Conservation (phyloP, 179 eudicot genomes). For the Heliamphora pulchella region DNA sequence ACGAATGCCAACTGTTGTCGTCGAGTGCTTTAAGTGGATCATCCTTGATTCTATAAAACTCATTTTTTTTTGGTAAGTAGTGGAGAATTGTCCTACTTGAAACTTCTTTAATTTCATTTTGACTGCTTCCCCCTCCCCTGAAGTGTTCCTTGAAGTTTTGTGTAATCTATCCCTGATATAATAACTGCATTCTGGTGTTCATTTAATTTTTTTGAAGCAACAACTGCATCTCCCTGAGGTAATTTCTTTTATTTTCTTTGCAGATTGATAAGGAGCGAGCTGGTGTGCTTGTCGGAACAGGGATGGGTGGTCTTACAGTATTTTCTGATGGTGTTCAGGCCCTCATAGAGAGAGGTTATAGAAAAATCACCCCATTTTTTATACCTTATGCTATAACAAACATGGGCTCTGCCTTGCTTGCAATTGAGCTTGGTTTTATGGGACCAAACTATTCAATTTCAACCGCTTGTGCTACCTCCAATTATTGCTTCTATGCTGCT, state of each 20-base stretch:
- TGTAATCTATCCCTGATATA: neutral
- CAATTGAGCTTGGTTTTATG: conserved; percentile 84
- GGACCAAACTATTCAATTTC: conserved; percentile 90
- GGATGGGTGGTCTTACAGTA: conserved; percentile 82
- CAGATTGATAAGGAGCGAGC: conserved; percentile 77
- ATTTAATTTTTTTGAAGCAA: conserved; percentile 1
- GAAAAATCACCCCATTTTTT: conserved; percentile 80
- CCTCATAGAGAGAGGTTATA: conserved; percentile 66
- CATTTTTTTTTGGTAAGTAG: too few relatives aligned
- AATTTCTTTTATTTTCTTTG: conserved; percentile 10
- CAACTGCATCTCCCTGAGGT: neutral
- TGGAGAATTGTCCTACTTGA: conserved; percentile 4
- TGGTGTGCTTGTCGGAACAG: conserved; percentile 86
- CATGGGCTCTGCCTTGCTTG: conserved; percentile 89
- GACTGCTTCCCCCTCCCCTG: neutral
- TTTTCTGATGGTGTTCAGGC: conserved; percentile 73
- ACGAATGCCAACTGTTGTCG: neutral
- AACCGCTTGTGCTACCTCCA: conserved; percentile 89
- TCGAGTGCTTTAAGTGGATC: neutral
- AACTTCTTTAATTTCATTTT: neutral
- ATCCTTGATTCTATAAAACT: neutral
- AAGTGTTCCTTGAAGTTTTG: neutral
- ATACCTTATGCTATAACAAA: conserved; percentile 78
- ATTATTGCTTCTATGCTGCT: conserved; percentile 79
- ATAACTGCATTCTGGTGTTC: neutral